Conservation (phyloP, 495 filamentous ascomycete species). For the Neurospora cerealis region DNA sequence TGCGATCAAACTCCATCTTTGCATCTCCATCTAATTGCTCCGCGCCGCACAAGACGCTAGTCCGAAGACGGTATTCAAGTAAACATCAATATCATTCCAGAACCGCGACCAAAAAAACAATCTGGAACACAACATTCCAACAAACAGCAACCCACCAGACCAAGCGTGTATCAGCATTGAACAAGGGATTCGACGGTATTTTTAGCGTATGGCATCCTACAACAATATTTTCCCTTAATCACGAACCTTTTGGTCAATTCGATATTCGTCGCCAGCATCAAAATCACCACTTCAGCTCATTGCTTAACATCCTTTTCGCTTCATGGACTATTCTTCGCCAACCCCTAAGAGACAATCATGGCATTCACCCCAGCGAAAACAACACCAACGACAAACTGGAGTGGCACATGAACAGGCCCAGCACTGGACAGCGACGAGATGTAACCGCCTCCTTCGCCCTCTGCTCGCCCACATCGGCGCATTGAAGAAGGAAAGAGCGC, state of each 20-base stretch:
- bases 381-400: background rate
- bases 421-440: conserved; percentile 47
- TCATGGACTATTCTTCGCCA: background rate
- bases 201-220: background rate
- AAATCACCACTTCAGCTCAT: background rate
- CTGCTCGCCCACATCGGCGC: conserved; percentile 42
- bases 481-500: conserved; percentile 32
- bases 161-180: background rate
- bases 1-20: background rate
- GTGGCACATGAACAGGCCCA: conserved; percentile 4
- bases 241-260: background rate
- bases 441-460: conserved; percentile 45
- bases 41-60: background rate
- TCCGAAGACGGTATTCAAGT: conserved; percentile 13
- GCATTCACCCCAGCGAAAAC: conserved; percentile 1
- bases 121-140: background rate
- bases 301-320: background rate
- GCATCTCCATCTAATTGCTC: background rate
- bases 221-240: background rate
- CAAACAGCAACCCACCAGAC: background rate
- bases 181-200: background rate
- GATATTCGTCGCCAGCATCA: background rate
- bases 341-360: background rate
- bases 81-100: conserved; percentile 3
- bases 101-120: background rate